Percentiles rank a stretch among this genome's conserved stretches.
Evolutionary conservation across 2,329 filamentous ascomycete species (phyloP).

Genomic region (Cercospora canescens): DNA sequence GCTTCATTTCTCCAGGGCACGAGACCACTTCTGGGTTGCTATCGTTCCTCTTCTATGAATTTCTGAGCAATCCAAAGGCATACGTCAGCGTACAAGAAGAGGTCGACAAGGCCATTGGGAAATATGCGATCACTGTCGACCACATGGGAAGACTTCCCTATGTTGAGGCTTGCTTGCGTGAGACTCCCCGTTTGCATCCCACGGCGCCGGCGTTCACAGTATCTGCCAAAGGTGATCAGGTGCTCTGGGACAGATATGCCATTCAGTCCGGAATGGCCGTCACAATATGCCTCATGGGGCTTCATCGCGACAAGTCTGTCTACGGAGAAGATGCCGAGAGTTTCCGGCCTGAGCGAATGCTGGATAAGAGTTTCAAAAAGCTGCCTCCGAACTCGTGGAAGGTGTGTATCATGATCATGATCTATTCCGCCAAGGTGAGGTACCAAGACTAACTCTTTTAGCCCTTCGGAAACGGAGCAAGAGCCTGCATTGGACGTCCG

Average conservation of each 20-base stretch:
- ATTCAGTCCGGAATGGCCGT: constrained; percentile 56
- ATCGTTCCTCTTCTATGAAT: constrained; percentile 64
- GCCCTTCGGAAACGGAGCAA: no score
- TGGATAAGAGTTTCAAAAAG: constrained; percentile 64
- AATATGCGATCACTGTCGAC: constrained; percentile 57
- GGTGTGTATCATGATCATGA: no score
- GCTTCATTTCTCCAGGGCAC: constrained; percentile 50
- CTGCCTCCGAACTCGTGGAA: constrained; percentile 35
- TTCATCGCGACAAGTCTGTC: constrained; percentile 63
- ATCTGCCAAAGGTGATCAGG: constrained; percentile 18
- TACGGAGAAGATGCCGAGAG: constrained; percentile 65
- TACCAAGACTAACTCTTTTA: no score
- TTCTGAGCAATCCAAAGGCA: constrained; percentile 62
- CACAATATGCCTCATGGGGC: constrained; percentile 50
- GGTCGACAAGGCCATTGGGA: constrained; percentile 65
- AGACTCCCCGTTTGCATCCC: constrained; percentile 62
- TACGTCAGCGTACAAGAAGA: constrained; percentile 65
- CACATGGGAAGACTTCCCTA: constrained; percentile 67
- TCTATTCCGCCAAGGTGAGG: no score
- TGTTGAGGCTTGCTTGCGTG: constrained; percentile 63
- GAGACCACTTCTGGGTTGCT: constrained; percentile 70
- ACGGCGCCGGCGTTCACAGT: constrained; percentile 57
- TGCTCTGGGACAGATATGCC: constrained; percentile 63
- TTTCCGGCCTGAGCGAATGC: constrained; percentile 72
- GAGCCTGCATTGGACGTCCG: constrained; percentile 70